These are phyloP conservation scores for Trichaptum fuscoviolaceum DNA, from an alignment of 768 basidiomycete species.

Conservation along the genomic window DNA sequence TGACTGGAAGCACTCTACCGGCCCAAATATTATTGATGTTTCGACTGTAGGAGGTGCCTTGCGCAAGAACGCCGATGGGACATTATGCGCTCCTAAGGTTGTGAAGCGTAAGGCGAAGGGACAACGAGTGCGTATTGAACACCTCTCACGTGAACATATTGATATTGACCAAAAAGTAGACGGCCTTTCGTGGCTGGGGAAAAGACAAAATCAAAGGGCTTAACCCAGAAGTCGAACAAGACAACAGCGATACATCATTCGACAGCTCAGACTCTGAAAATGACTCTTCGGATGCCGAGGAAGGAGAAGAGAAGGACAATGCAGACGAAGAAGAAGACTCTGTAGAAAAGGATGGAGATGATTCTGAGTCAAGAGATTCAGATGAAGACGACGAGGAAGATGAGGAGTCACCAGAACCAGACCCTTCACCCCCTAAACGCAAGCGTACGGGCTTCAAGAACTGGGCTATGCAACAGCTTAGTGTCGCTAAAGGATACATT, in stretches of 20 bases:
- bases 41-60: constrained; percentile 57
- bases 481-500: constrained; percentile 36
- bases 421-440: constrained; percentile 24
- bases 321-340: constrained; percentile 21
- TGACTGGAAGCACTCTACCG: neutral
- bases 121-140: constrained; percentile 35
- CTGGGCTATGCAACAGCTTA: constrained; percentile 83
- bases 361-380: constrained; percentile 14
- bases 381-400: constrained; percentile 16
- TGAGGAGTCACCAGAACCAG: constrained; percentile 19
- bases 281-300: constrained; percentile 35
- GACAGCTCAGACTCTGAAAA: constrained; percentile 78
- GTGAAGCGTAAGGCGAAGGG: constrained; percentile 38
- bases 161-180: constrained; percentile 21
- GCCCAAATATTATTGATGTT: constrained; percentile 5
- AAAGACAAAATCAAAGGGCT: constrained; percentile 23
- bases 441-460: constrained; percentile 69
- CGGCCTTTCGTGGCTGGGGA: constrained; percentile 49
- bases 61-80: constrained; percentile 61
- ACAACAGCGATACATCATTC: constrained; percentile 55
- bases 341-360: constrained; percentile 16
- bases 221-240: constrained; percentile 21
- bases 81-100: constrained; percentile 41
- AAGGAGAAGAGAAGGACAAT: constrained; percentile 11
- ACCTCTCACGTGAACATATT: constrained; percentile 6